Evolutionary conservation across 1,284 basidiomycete genomes (phyloP).

Genomic region (Puccinia sorghi): DNA sequence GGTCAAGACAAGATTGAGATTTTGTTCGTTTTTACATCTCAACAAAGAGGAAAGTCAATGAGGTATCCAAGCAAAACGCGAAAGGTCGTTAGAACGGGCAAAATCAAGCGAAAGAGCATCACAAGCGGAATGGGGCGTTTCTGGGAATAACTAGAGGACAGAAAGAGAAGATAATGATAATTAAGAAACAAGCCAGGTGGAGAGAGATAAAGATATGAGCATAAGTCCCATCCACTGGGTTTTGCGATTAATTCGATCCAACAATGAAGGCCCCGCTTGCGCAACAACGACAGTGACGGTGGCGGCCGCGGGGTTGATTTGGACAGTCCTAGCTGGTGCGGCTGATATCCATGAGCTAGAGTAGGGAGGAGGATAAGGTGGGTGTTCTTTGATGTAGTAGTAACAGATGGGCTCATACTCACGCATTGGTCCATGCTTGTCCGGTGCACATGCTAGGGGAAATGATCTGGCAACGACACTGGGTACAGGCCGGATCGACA

Average conservation of each 20-base stretch:
- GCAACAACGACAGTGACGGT: slow-evolving; percentile 30
- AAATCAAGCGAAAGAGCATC: neutral
- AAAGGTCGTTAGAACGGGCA: neutral
- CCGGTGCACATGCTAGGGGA: slow-evolving; percentile 32
- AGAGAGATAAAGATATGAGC: neutral
- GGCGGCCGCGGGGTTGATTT: slow-evolving; percentile 32
- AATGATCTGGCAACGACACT: slow-evolving; percentile 48
- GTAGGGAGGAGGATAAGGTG: neutral
- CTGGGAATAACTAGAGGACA: neutral
- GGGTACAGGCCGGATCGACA: slow-evolving; percentile 28
- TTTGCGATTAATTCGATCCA: slow-evolving; percentile 8
- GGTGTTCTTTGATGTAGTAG: neutral
- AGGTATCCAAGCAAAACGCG: neutral
- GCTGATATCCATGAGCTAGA: slow-evolving; percentile 16
- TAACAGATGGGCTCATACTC: neutral
- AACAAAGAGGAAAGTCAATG: slow-evolving; percentile 11
- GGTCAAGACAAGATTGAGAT: neutral
- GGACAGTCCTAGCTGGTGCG: slow-evolving; percentile 33
- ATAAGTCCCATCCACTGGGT: slow-evolving; percentile 7
- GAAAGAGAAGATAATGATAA: neutral
- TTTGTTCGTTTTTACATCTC: neutral
- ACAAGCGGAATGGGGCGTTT: neutral
- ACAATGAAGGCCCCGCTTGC: slow-evolving; percentile 26
- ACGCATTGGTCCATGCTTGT: slow-evolving; percentile 39
- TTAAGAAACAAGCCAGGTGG: slow-evolving; percentile 14